These are phyloP conservation scores for Fusarium chaquense DNA, from an alignment of 2,329 filamentous ascomycete species.

Conservation along the genomic window DNA sequence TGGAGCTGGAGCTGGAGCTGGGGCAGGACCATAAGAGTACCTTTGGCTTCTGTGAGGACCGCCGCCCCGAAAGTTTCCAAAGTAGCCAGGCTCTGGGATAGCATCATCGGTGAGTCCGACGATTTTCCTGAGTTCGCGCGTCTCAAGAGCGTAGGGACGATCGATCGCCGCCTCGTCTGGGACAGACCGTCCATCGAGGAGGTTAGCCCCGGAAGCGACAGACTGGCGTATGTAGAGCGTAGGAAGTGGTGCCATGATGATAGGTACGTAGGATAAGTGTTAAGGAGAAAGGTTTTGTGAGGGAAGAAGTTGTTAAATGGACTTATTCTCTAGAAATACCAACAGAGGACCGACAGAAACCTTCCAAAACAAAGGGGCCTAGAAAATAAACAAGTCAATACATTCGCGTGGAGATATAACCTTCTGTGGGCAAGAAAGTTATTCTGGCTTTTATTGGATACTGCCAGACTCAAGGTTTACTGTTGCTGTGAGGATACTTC, in stretches of 20 bases:
- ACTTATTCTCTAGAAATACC: not conserved
- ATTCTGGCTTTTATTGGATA: not conserved
- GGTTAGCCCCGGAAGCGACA: not conserved
- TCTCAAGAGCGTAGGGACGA: not conserved
- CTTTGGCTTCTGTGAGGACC: too few relatives aligned
- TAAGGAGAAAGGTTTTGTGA: not conserved
- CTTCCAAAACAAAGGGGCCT: not conserved
- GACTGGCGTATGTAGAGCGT: not conserved
- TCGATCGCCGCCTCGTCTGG: not conserved
- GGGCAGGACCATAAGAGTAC: too few relatives aligned
- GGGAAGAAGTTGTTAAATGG: not conserved
- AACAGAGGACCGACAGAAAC: not conserved
- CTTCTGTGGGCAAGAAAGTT: not conserved
- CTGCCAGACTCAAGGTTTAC: not conserved
- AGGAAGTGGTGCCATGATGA: not conserved
- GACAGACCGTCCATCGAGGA: not conserved
- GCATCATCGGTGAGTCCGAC: not conserved
- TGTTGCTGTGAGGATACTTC: not conserved
- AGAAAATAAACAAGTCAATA: not conserved
- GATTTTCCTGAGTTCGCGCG: not conserved
- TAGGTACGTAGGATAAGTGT: too few relatives aligned
- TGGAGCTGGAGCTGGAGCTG: too few relatives aligned
- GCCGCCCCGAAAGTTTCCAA: not conserved
- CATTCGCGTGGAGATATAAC: not conserved
- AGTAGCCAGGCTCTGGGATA: not conserved